Conservation (phyloP, 345 rosid species). For the Arabis hirsuta region DNA sequence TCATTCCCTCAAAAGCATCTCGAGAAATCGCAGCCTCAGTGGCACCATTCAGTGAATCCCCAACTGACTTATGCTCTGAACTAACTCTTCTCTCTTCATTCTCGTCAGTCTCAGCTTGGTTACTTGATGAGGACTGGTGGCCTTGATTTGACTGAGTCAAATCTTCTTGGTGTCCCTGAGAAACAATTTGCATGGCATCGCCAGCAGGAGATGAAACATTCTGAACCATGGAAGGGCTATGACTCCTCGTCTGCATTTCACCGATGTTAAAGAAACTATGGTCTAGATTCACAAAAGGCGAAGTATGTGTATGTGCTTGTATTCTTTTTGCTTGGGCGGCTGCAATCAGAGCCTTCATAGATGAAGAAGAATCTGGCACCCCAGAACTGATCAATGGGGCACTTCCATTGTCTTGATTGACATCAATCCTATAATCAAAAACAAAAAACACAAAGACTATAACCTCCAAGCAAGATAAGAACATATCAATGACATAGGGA, state of each 20-base stretch:
- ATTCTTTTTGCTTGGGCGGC: conserved; percentile 93
- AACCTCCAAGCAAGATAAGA: conserved; percentile 17
- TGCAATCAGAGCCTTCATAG: conserved; percentile 90
- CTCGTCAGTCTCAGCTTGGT: conserved; percentile 60
- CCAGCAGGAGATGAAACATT: conserved; percentile 51
- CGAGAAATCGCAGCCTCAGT: conserved; percentile 96
- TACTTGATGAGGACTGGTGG: conserved; percentile 48
- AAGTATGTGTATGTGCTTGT: conserved; percentile 68
- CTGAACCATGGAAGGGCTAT: conserved; percentile 58
- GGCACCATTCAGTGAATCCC: conserved; percentile 77
- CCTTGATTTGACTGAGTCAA: conserved; percentile 56
- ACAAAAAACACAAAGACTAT: conserved; percentile 5
- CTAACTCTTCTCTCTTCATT: conserved; percentile 67
- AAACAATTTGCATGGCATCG: conserved; percentile 50
- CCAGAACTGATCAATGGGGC: conserved; percentile 50
- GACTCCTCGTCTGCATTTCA: conserved; percentile 54
- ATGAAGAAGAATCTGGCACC: conserved; percentile 61
- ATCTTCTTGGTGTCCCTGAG: conserved; percentile 48
- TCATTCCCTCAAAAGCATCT: conserved; percentile 98
- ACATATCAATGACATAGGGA: conserved; percentile 27
- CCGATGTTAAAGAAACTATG: conserved; percentile 40
- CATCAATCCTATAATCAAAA: conserved; percentile 50
- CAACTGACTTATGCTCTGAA: conserved; percentile 59
- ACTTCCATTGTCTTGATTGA: conserved; percentile 49
- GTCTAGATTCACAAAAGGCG: conserved; percentile 53